phyloP scores from a whole-genome alignment of 305 asterid species.

The Fraxinus angustifolia region DNA sequence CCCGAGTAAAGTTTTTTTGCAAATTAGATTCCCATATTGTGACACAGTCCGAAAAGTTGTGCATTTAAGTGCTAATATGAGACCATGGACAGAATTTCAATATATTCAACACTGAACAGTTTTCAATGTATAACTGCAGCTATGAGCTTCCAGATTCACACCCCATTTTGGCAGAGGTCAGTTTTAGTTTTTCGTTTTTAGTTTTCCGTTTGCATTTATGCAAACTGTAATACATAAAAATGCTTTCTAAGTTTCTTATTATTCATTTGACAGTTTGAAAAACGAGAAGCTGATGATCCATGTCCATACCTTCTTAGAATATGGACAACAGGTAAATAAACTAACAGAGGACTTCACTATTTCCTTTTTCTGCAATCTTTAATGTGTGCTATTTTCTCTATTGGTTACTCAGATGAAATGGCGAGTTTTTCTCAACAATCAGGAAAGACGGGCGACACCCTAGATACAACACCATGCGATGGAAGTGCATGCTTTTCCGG shows the following conservation, averaged over 20 bases:
- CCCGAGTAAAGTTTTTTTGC: not conserved
- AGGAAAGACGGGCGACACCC: not conserved
- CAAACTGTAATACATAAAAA: not conserved
- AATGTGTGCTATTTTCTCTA: not conserved
- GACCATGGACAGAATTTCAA: not conserved
- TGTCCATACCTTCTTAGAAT: conserved; percentile 53
- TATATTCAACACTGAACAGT: not conserved
- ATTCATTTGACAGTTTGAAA: conserved; percentile 31
- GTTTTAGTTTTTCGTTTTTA: conserved; percentile 3
- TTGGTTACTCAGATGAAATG: conserved; percentile 14
- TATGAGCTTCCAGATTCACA: conserved; percentile 64
- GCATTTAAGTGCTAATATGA: not conserved
- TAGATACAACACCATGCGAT: not conserved
- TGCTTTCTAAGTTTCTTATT: not conserved
- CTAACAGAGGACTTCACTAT: not conserved
- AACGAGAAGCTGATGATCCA: conserved; percentile 41
- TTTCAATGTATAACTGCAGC: conserved; percentile 30
- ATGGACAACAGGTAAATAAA: conserved; percentile 42
- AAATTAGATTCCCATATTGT: not conserved
- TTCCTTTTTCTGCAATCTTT: not conserved
- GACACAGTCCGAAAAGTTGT: not conserved
- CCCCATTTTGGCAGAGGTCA: conserved; percentile 51
- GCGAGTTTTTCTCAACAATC: not conserved
- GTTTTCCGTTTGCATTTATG: not conserved
- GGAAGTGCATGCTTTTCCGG: conserved; percentile 14